Evolutionary conservation across 257 asterid genomes (phyloP).

Genomic region (Striga asiatica): DNA sequence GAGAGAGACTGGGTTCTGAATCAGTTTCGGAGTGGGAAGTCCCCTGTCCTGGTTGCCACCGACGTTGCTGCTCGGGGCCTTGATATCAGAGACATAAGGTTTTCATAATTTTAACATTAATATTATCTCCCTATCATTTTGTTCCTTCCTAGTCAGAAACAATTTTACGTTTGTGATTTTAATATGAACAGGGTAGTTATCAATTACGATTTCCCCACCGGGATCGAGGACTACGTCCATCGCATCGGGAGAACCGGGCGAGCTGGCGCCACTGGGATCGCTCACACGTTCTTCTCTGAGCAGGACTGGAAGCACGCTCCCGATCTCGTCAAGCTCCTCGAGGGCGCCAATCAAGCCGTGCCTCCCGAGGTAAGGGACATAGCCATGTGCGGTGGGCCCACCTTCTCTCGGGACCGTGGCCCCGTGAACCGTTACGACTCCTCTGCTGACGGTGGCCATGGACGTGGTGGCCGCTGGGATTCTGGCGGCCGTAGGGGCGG

Average conservation of each 20-base stretch:
- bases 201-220: constrained; percentile 86
- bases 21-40: constrained; percentile 76
- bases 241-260: constrained; percentile 97
- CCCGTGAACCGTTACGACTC: constrained; percentile 54
- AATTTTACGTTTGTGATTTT: too few relatives aligned
- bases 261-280: constrained; percentile 90
- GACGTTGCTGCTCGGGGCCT: constrained; percentile 99
- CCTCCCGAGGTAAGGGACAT: constrained; percentile 81
- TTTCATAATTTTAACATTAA: constrained; percentile 15
- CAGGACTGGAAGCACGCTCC: constrained; percentile 93
- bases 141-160: too few relatives aligned
- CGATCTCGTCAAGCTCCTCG: constrained; percentile 73
- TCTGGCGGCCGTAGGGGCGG: constrained; percentile 65
- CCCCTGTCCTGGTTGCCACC: constrained; percentile 87
- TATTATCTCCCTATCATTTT: too few relatives aligned
- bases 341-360: constrained; percentile 90
- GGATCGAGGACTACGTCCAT: constrained; percentile 93
- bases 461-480: constrained; percentile 64
- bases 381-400: constrained; percentile 73
- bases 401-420: constrained; percentile 62
- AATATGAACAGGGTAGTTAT: constrained; percentile 88
- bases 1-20: constrained; percentile 93
- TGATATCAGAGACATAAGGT: constrained; percentile 82
- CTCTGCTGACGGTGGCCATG: too few relatives aligned
- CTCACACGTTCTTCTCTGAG: constrained; percentile 83